These are phyloP conservation scores for Eimeria falciformis DNA, from an alignment of 169 alveolate species.

Conservation along the genomic window DNA sequence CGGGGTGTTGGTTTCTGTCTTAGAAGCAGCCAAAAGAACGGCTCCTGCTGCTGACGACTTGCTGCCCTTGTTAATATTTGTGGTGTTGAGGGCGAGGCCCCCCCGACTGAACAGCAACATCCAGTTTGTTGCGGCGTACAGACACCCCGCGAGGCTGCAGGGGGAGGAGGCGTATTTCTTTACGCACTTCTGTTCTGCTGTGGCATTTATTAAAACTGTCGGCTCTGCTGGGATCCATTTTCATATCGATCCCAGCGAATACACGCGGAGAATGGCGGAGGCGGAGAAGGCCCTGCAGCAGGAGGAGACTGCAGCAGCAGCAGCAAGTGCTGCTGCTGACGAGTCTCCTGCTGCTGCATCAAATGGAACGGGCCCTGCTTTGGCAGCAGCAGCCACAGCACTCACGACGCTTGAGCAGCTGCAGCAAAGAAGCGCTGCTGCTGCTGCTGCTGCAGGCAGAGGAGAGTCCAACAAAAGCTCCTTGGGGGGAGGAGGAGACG, in stretches of 20 bases:
- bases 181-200: slow-evolving; percentile 68
- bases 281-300: slow-evolving; percentile 10
- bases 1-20: slow-evolving; percentile 32
- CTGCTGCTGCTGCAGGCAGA: not conserved
- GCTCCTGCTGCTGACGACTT: slow-evolving; percentile 63
- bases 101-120: slow-evolving; percentile 16
- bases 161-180: slow-evolving; percentile 69
- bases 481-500: not conserved
- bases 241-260: not conserved
- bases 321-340: not conserved
- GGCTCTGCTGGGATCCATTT: slow-evolving; percentile 13
- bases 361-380: slow-evolving; percentile 14
- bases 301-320: not conserved
- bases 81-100: slow-evolving; percentile 40
- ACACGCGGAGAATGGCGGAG: not conserved
- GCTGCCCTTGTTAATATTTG: slow-evolving; percentile 54
- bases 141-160: slow-evolving; percentile 54
- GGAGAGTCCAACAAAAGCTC: not conserved
- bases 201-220: slow-evolving; percentile 18
- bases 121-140: slow-evolving; percentile 52
- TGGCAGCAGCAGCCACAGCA: slow-evolving; percentile 70
- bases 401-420: slow-evolving; percentile 63
- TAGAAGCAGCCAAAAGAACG: not conserved
- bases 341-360: not conserved
- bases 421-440: not conserved